Evolutionary conservation across 2,329 filamentous ascomycete species (phyloP).

Genomic region (Phaeosphaeriaceae sp.): DNA sequence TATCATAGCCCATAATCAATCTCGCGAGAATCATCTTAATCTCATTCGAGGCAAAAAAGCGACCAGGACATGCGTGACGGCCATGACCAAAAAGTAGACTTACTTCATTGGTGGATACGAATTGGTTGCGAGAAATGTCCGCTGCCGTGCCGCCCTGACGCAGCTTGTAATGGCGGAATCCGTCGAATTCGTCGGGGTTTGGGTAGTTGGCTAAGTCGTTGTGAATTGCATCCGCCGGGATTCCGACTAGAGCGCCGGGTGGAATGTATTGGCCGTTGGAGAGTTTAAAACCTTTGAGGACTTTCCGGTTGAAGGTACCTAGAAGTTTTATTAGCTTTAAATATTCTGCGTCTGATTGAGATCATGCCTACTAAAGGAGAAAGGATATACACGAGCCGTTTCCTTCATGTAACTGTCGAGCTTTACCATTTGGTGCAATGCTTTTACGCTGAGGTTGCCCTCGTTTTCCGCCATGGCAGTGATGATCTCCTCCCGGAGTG

Average conservation of each 20-base stretch:
- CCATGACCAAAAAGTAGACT: constrained; percentile 40
- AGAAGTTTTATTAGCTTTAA: neutral
- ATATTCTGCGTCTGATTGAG: no score
- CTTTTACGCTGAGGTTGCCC: constrained; percentile 35
- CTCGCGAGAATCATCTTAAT: constrained; percentile 44
- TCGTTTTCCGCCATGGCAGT: constrained; percentile 46
- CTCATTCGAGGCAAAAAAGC: constrained; percentile 43
- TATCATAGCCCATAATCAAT: constrained; percentile 35
- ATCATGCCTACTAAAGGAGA: constrained; percentile 26
- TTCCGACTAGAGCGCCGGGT: constrained; percentile 42
- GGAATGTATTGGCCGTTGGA: constrained; percentile 60
- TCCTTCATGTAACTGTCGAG: constrained; percentile 49
- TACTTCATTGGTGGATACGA: constrained; percentile 34
- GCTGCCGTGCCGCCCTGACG: constrained; percentile 26
- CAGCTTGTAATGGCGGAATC: constrained; percentile 40
- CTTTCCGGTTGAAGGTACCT: constrained; percentile 59
- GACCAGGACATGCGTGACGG: constrained; percentile 40
- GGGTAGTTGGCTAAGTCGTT: constrained; percentile 31
- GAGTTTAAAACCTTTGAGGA: constrained; percentile 58
- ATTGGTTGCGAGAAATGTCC: constrained; percentile 40
- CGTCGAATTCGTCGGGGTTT: constrained; percentile 35
- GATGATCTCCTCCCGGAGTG: constrained; percentile 50
- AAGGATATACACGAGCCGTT: constrained; percentile 33
- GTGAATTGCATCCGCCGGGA: constrained; percentile 36
- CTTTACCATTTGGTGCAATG: constrained; percentile 44